Evolutionary conservation across 768 basidiomycete species (phyloP).

Genomic region (Hygrocybe punicea): DNA sequence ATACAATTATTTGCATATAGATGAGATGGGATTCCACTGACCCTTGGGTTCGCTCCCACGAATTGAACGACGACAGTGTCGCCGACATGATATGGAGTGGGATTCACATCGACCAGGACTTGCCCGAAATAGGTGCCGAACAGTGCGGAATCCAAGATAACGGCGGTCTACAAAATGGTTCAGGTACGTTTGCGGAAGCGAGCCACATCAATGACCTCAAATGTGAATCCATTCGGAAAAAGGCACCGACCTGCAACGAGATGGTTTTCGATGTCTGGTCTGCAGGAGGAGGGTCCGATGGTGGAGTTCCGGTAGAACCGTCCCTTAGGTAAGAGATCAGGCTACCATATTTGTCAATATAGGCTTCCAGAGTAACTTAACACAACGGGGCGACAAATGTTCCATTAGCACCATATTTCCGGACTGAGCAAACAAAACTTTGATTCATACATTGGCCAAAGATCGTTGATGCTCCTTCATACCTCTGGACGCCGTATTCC

Average conservation of each 20-base stretch:
- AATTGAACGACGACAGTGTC: constrained; percentile 61
- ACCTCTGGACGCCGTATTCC: constrained; percentile 71
- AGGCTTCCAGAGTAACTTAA: constrained; percentile 72
- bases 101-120: constrained; percentile 53
- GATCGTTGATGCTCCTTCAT: constrained; percentile 78
- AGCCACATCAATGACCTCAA: too few relatives aligned
- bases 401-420: not conserved
- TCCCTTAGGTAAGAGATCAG: constrained; percentile 63
- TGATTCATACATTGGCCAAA: constrained; percentile 65
- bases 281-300: constrained; percentile 61
- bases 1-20: not conserved
- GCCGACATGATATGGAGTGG: constrained; percentile 50
- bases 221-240: not conserved
- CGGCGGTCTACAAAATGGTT: not conserved
- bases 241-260: constrained; percentile 53
- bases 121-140: constrained; percentile 60
- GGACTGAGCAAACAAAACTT: constrained; percentile 9
- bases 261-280: constrained; percentile 65
- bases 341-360: constrained; percentile 69
- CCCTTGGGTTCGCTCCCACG: constrained; percentile 75
- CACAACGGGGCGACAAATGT: constrained; percentile 1
- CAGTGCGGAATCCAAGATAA: constrained; percentile 52
- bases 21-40: constrained; percentile 30
- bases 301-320: constrained; percentile 43
- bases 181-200: not conserved